Conservation (phyloP, 2,329 filamentous ascomycete genomes). For the Pyricularia sp. region DNA sequence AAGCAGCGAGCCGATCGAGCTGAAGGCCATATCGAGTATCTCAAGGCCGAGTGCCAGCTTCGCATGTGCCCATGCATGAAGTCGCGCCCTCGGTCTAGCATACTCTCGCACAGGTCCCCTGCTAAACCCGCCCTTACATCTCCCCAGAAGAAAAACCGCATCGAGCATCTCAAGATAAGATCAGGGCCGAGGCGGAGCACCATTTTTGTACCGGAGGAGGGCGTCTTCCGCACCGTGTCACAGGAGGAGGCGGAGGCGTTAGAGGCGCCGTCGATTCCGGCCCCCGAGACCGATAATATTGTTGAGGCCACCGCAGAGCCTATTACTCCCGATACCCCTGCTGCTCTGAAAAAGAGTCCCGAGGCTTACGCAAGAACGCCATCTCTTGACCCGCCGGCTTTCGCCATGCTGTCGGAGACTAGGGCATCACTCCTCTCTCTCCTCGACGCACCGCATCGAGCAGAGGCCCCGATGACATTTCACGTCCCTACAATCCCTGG, state of each 20-base stretch:
- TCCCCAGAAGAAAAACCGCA: conserved; percentile 27
- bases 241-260: conserved; percentile 39
- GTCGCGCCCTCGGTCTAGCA: conserved; percentile 21
- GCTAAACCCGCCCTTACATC: conserved; percentile 17
- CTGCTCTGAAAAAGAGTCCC: conserved; percentile 17
- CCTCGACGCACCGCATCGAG: conserved; percentile 43
- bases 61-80: conserved; percentile 54
- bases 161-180: conserved; percentile 19
- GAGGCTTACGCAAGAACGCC: conserved; percentile 47
- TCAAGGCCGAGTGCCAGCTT: conserved; percentile 66
- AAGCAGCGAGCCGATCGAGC: conserved; percentile 58
- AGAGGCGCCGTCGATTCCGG: conserved; percentile 17
- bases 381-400: conserved; percentile 52
- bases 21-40: conserved; percentile 64
- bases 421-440: conserved; percentile 53
- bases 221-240: conserved; percentile 52
- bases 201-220: conserved; percentile 52
- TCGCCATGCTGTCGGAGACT: conserved; percentile 41
- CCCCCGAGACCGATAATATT: conserved; percentile 15
- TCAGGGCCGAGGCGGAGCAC: conserved; percentile 38
- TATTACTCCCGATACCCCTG: conserved; percentile 22
- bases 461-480: conserved; percentile 19
- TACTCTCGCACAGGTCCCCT: conserved; percentile 23
- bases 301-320: conserved; percentile 17
- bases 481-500: conserved; percentile 31